Evolutionary conservation across 306 rosid species (phyloP), one percentile per base, ranked within the genome.

Genomic region (Cucurbita maxima): DNA sequence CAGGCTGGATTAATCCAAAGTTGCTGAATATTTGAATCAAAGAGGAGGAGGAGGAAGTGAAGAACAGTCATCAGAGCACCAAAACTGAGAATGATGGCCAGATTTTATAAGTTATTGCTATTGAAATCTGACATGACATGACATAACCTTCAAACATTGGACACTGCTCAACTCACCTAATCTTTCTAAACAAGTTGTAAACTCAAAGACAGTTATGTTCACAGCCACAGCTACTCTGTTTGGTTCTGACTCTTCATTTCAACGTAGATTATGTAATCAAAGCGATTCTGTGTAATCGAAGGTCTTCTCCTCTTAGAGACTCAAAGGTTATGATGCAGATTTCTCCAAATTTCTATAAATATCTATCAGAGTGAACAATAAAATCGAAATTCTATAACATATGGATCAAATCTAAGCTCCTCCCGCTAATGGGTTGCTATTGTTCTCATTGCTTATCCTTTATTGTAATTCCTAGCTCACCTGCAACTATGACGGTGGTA

Each of bases 401-500:
- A 6, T 66, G 11, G 52, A 64, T 19, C 8, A 6, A 64, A 64
- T 68, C 41, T 68, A 47, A 6, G n/a, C 54, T 66, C 18, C 7
- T 20, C 13, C 36, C 16, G 3, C 5, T 5, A 10, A 0, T 43
- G 55, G 72, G 72, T 20, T 67, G 6, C 22, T 8, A 11, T 43
- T 14, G 7, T 15, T 67, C 36, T 19, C 2, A 12, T 22, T 78
- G 77, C 79, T 87, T 91, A 53, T 84, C 54, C 79, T 88, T 84
- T 68, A 92, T 87, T 4, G 83, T 85, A 16, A 89, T 54, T 7
- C 97, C 97, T 11, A 86, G 84, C 79, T 92, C 96, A 44, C 92
- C 89, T 37, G 97, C 97, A 56, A 92, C 85, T 57, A 92, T 92
- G 13, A 92, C 92, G 40, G 97, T 89, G 5, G 96, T 89, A 2